Percentiles rank a stretch among this genome's conserved stretches.
Conservation (phyloP, 148 eudicot genomes). For the Drosera capensis region DNA sequence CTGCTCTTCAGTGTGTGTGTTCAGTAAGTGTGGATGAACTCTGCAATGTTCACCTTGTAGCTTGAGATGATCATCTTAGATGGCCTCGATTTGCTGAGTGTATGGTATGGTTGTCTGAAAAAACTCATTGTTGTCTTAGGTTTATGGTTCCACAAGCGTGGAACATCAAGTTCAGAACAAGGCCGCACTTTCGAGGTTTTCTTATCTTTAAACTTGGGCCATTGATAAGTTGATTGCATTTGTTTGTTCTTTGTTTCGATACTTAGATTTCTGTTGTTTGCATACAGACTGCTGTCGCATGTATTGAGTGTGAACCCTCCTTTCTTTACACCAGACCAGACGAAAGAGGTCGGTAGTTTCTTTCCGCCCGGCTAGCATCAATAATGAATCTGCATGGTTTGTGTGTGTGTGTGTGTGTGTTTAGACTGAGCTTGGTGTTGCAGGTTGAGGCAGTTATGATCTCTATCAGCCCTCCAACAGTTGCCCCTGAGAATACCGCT, state of each 20-base stretch:
- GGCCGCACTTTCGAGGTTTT: constrained; percentile 47
- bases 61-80: background rate
- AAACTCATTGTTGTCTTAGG: constrained; percentile 23
- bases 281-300: constrained; percentile 47
- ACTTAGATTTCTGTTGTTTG: constrained; percentile 2
- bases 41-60: background rate
- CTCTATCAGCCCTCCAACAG: constrained; percentile 17
- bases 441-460: constrained; percentile 47
- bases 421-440: constrained; percentile 2
- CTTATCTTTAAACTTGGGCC: constrained; percentile 2
- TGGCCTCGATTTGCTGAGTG: background rate
- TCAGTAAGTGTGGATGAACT: constrained; percentile 32
- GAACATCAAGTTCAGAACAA: constrained; percentile 38
- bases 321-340: constrained; percentile 45
- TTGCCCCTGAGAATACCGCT: constrained; percentile 13
- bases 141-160: constrained; percentile 43
- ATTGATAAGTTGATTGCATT: constrained; percentile 4
- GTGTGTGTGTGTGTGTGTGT: background rate
- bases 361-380: background rate
- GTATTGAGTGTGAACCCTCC: constrained; percentile 31
- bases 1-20: constrained; percentile 40
- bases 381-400: background rate
- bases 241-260: background rate
- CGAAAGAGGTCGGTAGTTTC: constrained; percentile 51
- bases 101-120: background rate